These are phyloP conservation scores for Suillus decipiens DNA, from an alignment of 768 basidiomycete species.

Conservation along the genomic window DNA sequence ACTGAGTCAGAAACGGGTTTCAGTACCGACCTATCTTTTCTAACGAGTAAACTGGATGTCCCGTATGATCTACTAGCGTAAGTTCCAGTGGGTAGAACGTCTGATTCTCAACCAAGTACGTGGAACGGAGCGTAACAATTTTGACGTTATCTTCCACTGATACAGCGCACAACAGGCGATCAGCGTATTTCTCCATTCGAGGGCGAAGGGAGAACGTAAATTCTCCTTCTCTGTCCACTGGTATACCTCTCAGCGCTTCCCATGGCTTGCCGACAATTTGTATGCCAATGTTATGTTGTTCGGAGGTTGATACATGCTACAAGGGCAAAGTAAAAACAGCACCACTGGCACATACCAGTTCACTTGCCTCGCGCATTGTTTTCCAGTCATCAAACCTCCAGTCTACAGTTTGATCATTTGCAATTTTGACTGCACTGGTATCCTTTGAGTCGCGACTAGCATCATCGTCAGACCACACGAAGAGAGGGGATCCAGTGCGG, in stretches of 20 bases:
- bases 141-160: slow-evolving; percentile 91
- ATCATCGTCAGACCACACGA: slow-evolving; percentile 84
- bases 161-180: slow-evolving; percentile 87
- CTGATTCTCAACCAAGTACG: slow-evolving; percentile 86
- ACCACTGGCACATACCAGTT: not conserved
- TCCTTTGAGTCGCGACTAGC: slow-evolving; percentile 49
- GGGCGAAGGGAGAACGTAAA: slow-evolving; percentile 87
- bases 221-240: slow-evolving; percentile 93
- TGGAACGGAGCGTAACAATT: slow-evolving; percentile 90
- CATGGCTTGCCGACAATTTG: slow-evolving; percentile 83
- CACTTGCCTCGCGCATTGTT: slow-evolving; percentile 82
- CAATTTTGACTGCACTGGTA: slow-evolving; percentile 56
- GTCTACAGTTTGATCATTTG: slow-evolving; percentile 76
- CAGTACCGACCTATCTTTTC: slow-evolving; percentile 72
- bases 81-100: slow-evolving; percentile 92
- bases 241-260: slow-evolving; percentile 86
- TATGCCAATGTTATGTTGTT: slow-evolving; percentile 85
- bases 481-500: slow-evolving; percentile 82
- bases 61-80: slow-evolving; percentile 82
- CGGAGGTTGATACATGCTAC: slow-evolving; percentile 50
- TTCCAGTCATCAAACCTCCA: slow-evolving; percentile 99
- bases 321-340: slow-evolving; percentile 8
- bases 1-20: not conserved
- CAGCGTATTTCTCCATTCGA: slow-evolving; percentile 66
- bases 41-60: slow-evolving; percentile 76